Evolutionary conservation across 208 protist genomes (phyloP).

Genomic region (Trypanosoma avium): DNA sequence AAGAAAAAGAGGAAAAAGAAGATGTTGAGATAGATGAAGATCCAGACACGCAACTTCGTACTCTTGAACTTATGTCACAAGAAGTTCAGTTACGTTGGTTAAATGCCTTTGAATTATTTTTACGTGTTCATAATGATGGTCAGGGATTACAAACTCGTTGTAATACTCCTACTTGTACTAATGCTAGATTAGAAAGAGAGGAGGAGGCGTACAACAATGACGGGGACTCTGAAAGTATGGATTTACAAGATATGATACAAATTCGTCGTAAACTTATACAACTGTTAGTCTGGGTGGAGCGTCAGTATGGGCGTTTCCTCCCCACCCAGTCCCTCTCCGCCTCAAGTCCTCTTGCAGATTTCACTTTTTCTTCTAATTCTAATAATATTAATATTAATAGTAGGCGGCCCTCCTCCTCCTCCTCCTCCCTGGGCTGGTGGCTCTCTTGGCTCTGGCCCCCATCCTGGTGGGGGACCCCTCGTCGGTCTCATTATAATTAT

Average conservation of each 20-base stretch:
- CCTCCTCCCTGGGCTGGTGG: neutral
- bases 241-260: constrained; percentile 17
- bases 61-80: constrained; percentile 3
- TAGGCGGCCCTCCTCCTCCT: neutral
- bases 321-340: too few species aligned
- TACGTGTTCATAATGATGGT: neutral
- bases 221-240: neutral
- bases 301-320: constrained; percentile 41
- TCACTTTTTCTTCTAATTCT: too few species aligned
- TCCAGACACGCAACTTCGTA: neutral
- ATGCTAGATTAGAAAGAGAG: too few species aligned
- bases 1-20: neutral
- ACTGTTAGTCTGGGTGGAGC: constrained; percentile 32
- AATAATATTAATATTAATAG: too few species aligned
- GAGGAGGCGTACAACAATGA: neutral
- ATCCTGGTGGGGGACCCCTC: too few species aligned
- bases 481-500: too few species aligned
- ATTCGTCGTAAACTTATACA: constrained; percentile 34
- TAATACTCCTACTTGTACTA: too few species aligned
- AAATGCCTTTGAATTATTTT: constrained; percentile 28
- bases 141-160: neutral
- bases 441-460: too few species aligned
- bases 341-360: too few species aligned
- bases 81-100: constrained; percentile 17
- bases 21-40: neutral